A percentile compares a stretch with the other conserved stretches of the same genome.
These are phyloP conservation scores for Astrothelium macrocarpum DNA, from an alignment of 495 filamentous ascomycete genomes.

Conservation along the genomic window DNA sequence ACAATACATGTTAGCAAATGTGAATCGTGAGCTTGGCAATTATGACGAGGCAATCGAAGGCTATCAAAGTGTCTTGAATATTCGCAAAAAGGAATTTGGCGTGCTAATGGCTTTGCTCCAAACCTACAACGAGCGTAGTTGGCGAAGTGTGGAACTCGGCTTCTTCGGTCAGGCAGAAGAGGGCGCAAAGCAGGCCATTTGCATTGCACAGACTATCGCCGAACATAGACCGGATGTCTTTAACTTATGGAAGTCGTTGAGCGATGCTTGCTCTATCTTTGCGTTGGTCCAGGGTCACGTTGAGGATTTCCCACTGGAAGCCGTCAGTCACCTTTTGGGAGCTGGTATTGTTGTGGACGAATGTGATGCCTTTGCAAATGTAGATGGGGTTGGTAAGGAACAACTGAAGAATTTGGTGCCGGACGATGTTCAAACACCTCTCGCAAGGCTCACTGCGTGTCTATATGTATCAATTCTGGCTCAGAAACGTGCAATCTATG, in stretches of 20 bases:
- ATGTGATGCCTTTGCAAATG: conserved; percentile 54
- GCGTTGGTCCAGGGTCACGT: conserved; percentile 60
- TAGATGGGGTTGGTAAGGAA: conserved; percentile 57
- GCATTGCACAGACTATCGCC: conserved; percentile 43
- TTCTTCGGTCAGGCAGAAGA: conserved; percentile 71
- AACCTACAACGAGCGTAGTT: conserved; percentile 70
- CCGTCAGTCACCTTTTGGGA: conserved; percentile 47
- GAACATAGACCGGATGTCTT: conserved; percentile 56
- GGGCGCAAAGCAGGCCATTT: conserved; percentile 51
- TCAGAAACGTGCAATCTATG: conserved; percentile 73
- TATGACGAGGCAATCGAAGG: conserved; percentile 70
- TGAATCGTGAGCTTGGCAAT: conserved; percentile 80
- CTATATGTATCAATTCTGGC: conserved; percentile 67
- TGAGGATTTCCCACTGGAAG: conserved; percentile 45
- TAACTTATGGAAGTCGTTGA: conserved; percentile 89
- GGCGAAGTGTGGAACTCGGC: conserved; percentile 65
- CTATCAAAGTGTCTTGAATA: conserved; percentile 60
- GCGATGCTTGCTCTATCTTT: conserved; percentile 80
- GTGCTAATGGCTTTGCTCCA: conserved; percentile 81
- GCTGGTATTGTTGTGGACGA: conserved; percentile 26
- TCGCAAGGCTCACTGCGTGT: conserved; percentile 21
- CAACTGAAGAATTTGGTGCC: conserved; percentile 26
- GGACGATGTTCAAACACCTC: background rate
- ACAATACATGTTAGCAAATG: conserved; percentile 93
- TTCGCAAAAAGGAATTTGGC: conserved; percentile 65